Evolutionary conservation across 2,329 filamentous ascomycete species (phyloP), one percentile per base, ranked within the genome.

Genomic region (Aspergillus intermedius): DNA sequence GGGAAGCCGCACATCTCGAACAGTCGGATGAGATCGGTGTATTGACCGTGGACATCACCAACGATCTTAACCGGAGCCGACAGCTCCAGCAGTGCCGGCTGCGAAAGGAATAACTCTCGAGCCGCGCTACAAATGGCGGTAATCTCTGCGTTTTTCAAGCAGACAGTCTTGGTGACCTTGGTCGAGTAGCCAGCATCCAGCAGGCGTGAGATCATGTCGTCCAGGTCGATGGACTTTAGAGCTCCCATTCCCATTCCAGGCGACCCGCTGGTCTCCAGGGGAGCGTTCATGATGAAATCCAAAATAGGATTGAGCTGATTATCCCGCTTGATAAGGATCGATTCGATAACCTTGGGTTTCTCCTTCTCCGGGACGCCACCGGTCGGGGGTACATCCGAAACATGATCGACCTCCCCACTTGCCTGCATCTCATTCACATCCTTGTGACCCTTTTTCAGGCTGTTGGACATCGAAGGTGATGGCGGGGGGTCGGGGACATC

Each of bases 1-100:
- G 91, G 91, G 63, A 96, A 97, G 4, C 91, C 91, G 65, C 91
- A 96, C 91, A 96, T 96, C 69, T 97, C 91, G 63, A 97, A 97
- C 80, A 97, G 88, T 54, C 91, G 84, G 62, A 97, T 94, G 45
- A 97, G 75, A 69, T 97, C 91, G 9, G 90, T 95, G 68, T 95
- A 97, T 70, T 97, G 91, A 45, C 91, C 91, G 66, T 97, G 91
- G 12, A 97, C 89, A 66, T 97, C 91, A 45, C 91, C 91, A 23
- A 97, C 93, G 61, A 98, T 94, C 74, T 98, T 98, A 63, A 98
- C 93, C 0, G 93, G 91, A 4, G 93, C 88, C 54, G 91, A 86
- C 42, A 98, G 79, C 71, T 98, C 93, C 49, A 98, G 74, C 21
- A 98, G 77, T 1, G 93, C 90, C 3, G 93, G 93, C 65, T 98